Conservation (phyloP, 495 filamentous ascomycete genomes). For the Lophiotrema nucula region DNA sequence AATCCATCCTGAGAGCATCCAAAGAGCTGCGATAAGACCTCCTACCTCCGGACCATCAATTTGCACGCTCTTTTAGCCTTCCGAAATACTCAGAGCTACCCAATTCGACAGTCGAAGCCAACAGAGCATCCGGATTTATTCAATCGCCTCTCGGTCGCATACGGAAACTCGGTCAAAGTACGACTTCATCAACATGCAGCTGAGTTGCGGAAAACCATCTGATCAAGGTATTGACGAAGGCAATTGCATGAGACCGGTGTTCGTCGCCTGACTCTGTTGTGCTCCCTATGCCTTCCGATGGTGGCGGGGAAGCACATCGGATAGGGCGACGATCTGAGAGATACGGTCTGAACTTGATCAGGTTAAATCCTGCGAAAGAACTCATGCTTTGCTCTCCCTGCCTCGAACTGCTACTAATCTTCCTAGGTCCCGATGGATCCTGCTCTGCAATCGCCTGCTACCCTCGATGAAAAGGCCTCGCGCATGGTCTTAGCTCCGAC, state of each 20-base stretch:
- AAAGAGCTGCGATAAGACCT: too few relatives aligned
- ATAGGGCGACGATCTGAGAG: slow-evolving; percentile 33
- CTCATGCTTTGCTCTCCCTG: slow-evolving; percentile 31
- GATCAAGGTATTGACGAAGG: slow-evolving; percentile 37
- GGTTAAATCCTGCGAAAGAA: slow-evolving; percentile 38
- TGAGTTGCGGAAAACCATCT: slow-evolving; percentile 31
- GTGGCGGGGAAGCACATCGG: background rate
- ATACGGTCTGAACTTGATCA: slow-evolving; percentile 41
- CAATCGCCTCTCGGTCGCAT: too few relatives aligned
- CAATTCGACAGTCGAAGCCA: too few relatives aligned
- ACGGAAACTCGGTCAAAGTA: slow-evolving; percentile 27
- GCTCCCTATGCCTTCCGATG: background rate
- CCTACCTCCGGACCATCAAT: too few relatives aligned
- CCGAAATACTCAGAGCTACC: too few relatives aligned
- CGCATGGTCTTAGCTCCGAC: slow-evolving; percentile 15
- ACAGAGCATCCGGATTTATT: too few relatives aligned
- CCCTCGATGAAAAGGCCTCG: slow-evolving; percentile 30
- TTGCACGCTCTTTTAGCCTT: too few relatives aligned
- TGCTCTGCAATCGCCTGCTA: slow-evolving; percentile 2
- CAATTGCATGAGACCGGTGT: slow-evolving; percentile 37
- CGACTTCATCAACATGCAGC: slow-evolving; percentile 30
- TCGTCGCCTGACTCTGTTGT: slow-evolving; percentile 12
- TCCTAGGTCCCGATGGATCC: slow-evolving; percentile 21
- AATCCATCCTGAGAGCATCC: too few relatives aligned
- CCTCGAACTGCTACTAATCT: slow-evolving; percentile 16